Conservation (phyloP, 2,329 filamentous ascomycete species). For the Ceratocystis papillata region DNA sequence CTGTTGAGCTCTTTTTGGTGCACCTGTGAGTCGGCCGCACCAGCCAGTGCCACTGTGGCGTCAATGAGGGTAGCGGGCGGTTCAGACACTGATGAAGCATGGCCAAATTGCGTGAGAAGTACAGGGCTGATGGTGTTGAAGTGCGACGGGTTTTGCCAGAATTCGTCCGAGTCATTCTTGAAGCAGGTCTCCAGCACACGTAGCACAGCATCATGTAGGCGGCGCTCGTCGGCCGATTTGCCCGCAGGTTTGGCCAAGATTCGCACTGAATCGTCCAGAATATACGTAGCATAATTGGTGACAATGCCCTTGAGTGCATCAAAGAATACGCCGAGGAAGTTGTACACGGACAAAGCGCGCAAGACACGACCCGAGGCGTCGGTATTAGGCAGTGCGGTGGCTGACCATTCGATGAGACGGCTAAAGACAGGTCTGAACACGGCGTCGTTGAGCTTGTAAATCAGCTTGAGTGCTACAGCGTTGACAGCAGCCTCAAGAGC, state of each 20-base stretch:
- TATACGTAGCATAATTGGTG: slow-evolving; percentile 78
- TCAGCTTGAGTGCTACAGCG: slow-evolving; percentile 71
- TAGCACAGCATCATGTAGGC: slow-evolving; percentile 60
- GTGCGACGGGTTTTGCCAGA: slow-evolving; percentile 88
- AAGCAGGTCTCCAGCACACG: slow-evolving; percentile 65
- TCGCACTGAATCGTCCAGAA: slow-evolving; percentile 62
- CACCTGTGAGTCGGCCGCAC: slow-evolving; percentile 70
- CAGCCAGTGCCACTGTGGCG: slow-evolving; percentile 67
- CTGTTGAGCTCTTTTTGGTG: slow-evolving; percentile 86
- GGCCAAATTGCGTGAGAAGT: slow-evolving; percentile 54
- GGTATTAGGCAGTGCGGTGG: slow-evolving; percentile 46
- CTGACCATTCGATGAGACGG: slow-evolving; percentile 73
- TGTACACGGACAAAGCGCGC: slow-evolving; percentile 66
- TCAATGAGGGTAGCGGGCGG: slow-evolving; percentile 52
- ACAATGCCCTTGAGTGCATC: slow-evolving; percentile 84
- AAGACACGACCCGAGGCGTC: slow-evolving; percentile 48
- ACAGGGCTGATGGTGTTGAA: slow-evolving; percentile 62
- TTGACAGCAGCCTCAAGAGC: slow-evolving; percentile 56
- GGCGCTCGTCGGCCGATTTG: slow-evolving; percentile 39
- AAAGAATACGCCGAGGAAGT: slow-evolving; percentile 71
- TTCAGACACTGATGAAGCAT: slow-evolving; percentile 28
- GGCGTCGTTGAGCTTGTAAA: slow-evolving; percentile 92
- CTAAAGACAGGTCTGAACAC: slow-evolving; percentile 87
- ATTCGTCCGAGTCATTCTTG: slow-evolving; percentile 83
- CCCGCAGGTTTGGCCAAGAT: slow-evolving; percentile 42